phyloP scores from a whole-genome alignment of 495 filamentous ascomycete genomes.

The Penicillium malachiteum region DNA sequence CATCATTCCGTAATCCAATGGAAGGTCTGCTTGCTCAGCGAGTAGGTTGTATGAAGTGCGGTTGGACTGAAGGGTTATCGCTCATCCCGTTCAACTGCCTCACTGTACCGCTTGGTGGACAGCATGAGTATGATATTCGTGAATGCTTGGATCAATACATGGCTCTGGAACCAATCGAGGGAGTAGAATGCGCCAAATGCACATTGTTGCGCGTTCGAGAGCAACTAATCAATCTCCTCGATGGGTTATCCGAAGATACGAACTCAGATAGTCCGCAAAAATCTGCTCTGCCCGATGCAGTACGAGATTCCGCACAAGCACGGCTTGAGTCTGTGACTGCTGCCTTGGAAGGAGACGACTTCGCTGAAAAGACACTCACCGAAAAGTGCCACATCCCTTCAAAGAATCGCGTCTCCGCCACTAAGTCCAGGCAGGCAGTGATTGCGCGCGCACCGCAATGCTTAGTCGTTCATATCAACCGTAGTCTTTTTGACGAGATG shows the following conservation, averaged over 20 bases:
- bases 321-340: constrained; percentile 62
- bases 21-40: constrained; percentile 87
- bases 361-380: constrained; percentile 69
- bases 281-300: constrained; percentile 26
- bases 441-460: constrained; percentile 77
- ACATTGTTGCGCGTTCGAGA: constrained; percentile 61
- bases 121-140: constrained; percentile 59
- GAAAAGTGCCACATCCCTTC: constrained; percentile 71
- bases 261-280: constrained; percentile 17
- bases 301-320: constrained; percentile 35
- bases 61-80: constrained; percentile 80
- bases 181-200: constrained; percentile 90
- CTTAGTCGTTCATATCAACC: constrained; percentile 83
- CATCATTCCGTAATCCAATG: constrained; percentile 60
- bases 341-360: constrained; percentile 76
- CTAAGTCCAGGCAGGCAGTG: constrained; percentile 85
- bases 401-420: constrained; percentile 65
- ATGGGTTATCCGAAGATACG: constrained; percentile 28
- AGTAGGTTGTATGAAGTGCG: constrained; percentile 83
- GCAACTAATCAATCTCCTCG: constrained; percentile 49
- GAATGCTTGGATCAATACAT: constrained; percentile 86
- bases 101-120: constrained; percentile 71
- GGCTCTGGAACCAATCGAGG: constrained; percentile 75
- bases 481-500: constrained; percentile 82
- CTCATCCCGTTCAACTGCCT: constrained; percentile 93